Evolutionary conservation across 495 filamentous ascomycete genomes (phyloP).

Genomic region (Venustampulla echinocandica): DNA sequence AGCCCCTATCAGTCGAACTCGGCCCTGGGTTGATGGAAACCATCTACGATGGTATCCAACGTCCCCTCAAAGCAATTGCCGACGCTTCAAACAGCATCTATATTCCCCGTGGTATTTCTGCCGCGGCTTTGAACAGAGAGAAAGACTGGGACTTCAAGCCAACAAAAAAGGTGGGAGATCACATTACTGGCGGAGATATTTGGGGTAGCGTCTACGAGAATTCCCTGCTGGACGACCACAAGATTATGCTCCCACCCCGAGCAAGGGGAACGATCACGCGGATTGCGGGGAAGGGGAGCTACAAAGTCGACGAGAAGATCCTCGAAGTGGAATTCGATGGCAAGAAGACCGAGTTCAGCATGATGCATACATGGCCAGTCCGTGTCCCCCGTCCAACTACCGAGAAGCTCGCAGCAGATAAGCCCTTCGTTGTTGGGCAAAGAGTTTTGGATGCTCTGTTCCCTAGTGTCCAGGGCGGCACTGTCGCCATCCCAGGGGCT

Average conservation of each 20-base stretch:
- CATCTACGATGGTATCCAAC: constrained; percentile 98
- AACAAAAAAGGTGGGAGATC: constrained; percentile 84
- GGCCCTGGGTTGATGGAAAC: constrained; percentile 97
- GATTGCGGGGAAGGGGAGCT: constrained; percentile 80
- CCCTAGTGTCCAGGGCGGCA: constrained; percentile 93
- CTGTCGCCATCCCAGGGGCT: constrained; percentile 94
- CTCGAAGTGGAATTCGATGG: constrained; percentile 96
- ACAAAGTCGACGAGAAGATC: constrained; percentile 90
- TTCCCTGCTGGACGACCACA: constrained; percentile 88
- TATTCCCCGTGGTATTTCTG: constrained; percentile 89
- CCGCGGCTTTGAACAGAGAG: constrained; percentile 76
- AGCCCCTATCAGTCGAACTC: constrained; percentile 93
- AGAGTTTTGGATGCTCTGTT: constrained; percentile 96
- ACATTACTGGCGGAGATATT: constrained; percentile 91
- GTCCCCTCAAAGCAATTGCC: constrained; percentile 79
- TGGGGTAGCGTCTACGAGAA: constrained; percentile 95
- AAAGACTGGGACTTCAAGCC: constrained; percentile 96
- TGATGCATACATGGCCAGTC: constrained; percentile 99
- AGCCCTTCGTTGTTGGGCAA: constrained; percentile 92
- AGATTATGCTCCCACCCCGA: constrained; percentile 87
- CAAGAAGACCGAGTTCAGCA: constrained; percentile 79
- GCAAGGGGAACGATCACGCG: constrained; percentile 85
- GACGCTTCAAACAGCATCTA: constrained; percentile 77
- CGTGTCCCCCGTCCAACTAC: constrained; percentile 85
- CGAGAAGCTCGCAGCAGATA: constrained; percentile 80